A percentile compares a stretch with the other conserved stretches of the same genome.
Conservation (phyloP, 805 yeast genomes). For the Metschnikowia arizonensis region DNA sequence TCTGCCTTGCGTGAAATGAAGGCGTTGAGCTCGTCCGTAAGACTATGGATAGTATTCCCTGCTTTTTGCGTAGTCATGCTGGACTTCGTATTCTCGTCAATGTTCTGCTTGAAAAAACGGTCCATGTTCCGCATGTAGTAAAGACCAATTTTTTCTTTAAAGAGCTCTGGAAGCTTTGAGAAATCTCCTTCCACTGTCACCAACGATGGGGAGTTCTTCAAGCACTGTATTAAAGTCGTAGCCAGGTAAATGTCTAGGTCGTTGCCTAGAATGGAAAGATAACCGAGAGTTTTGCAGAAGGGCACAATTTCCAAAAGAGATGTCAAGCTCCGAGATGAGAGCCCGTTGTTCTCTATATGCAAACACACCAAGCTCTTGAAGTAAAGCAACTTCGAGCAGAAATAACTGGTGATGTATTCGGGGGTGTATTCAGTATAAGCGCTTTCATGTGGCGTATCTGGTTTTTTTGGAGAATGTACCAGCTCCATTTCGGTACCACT, state of each 20-base stretch:
- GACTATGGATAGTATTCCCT: slow-evolving; percentile 31
- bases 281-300: slow-evolving; percentile 60
- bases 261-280: slow-evolving; percentile 67
- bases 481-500: neutral
- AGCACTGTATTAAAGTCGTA: slow-evolving; percentile 64
- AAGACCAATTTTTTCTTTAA: slow-evolving; percentile 70
- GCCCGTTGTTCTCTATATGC: slow-evolving; percentile 66
- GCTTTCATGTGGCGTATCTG: neutral
- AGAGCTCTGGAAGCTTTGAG: slow-evolving; percentile 53
- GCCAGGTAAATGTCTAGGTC: slow-evolving; percentile 55
- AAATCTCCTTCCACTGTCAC: slow-evolving; percentile 66
- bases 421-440: slow-evolving; percentile 9
- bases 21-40: slow-evolving; percentile 24
- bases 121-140: slow-evolving; percentile 84
- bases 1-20: slow-evolving; percentile 33
- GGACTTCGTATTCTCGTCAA: slow-evolving; percentile 33
- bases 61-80: slow-evolving; percentile 8
- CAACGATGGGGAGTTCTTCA: slow-evolving; percentile 61
- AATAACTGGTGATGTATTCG: slow-evolving; percentile 42
- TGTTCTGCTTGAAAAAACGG: slow-evolving; percentile 31
- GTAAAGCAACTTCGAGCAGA: slow-evolving; percentile 63
- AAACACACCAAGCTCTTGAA: slow-evolving; percentile 61
- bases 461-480: neutral
- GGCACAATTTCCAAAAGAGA: slow-evolving; percentile 66
- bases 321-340: slow-evolving; percentile 52